Evolutionary conservation across 2,329 filamentous ascomycete genomes (phyloP).

Genomic region (Juglanconis juglandina): DNA sequence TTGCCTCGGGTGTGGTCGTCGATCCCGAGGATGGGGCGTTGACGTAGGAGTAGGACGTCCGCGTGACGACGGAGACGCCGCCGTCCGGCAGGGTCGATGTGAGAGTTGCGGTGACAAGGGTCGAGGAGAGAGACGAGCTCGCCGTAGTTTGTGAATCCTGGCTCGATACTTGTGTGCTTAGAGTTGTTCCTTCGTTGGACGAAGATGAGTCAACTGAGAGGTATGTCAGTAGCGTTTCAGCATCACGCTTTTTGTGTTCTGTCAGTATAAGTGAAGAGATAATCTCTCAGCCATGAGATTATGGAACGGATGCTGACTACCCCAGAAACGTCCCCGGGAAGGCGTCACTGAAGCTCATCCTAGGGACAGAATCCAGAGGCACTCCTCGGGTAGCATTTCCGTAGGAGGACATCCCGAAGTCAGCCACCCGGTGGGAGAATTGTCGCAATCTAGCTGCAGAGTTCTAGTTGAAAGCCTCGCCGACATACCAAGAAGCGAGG

Average conservation of each 20-base stretch:
- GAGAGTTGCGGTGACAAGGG: conserved; percentile 31
- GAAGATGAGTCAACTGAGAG: not conserved
- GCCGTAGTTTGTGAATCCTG: conserved; percentile 7
- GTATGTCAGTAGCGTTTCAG: not conserved
- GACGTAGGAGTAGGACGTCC: conserved; percentile 47
- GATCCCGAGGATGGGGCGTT: conserved; percentile 29
- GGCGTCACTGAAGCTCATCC: not conserved
- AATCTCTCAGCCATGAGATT: not conserved
- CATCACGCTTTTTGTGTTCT: not conserved
- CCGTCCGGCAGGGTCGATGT: conserved; percentile 47
- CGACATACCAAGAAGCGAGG: conserved; percentile 11
- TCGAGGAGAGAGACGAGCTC: conserved; percentile 31
- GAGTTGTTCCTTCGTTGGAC: conserved; percentile 4
- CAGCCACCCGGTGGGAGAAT: not conserved
- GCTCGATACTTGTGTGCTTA: conserved; percentile 12
- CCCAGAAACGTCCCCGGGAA: not conserved
- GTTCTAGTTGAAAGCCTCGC: not conserved
- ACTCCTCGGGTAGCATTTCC: not conserved
- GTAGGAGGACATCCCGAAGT: not conserved
- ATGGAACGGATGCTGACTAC: too few relatives aligned
- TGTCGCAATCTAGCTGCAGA: not conserved
- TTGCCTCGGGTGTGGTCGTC: conserved; percentile 31
- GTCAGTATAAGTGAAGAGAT: not conserved
- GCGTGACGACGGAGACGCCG: conserved; percentile 42
- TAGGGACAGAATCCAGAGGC: not conserved